These are phyloP conservation scores for Ziziphus jujuba DNA, from an alignment of 306 rosid genomes.

Conservation along the genomic window DNA sequence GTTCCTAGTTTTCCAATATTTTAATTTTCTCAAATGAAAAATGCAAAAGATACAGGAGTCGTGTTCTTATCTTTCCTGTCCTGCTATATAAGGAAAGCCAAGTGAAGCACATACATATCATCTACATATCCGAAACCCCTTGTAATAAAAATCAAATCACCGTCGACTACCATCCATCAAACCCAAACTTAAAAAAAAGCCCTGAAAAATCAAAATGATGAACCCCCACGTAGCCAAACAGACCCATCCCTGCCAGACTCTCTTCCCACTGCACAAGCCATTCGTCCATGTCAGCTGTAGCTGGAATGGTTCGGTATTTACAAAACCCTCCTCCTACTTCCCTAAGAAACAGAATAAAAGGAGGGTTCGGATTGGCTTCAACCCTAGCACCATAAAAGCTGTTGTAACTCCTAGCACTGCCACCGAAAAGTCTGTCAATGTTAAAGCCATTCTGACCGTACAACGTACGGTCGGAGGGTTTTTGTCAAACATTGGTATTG, in stretches of 20 bases:
- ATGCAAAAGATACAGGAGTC: too few species aligned
- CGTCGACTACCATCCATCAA: neutral
- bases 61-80: too few species aligned
- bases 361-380: neutral
- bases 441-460: slow-evolving; percentile 44
- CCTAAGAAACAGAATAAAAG: slow-evolving; percentile 4
- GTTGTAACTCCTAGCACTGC: neutral
- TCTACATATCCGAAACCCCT: too few species aligned
- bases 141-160: too few species aligned
- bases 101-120: too few species aligned
- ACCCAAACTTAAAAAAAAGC: neutral
- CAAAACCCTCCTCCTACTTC: slow-evolving; percentile 22
- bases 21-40: too few species aligned
- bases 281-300: slow-evolving; percentile 18
- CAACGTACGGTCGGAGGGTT: slow-evolving; percentile 40
- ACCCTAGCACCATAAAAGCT: slow-evolving; percentile 24
- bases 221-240: slow-evolving; percentile 22
- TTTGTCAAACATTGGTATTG: slow-evolving; percentile 30
- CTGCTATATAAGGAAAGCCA: neutral
- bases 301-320: slow-evolving; percentile 9
- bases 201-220: slow-evolving; percentile 23
- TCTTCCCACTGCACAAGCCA: slow-evolving; percentile 28
- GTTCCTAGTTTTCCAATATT: too few species aligned
- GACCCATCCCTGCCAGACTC: slow-evolving; percentile 1
- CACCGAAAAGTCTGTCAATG: slow-evolving; percentile 15